Evolutionary conservation across 805 yeast species (phyloP).

Genomic region (Zygoascus bituminiphila): DNA sequence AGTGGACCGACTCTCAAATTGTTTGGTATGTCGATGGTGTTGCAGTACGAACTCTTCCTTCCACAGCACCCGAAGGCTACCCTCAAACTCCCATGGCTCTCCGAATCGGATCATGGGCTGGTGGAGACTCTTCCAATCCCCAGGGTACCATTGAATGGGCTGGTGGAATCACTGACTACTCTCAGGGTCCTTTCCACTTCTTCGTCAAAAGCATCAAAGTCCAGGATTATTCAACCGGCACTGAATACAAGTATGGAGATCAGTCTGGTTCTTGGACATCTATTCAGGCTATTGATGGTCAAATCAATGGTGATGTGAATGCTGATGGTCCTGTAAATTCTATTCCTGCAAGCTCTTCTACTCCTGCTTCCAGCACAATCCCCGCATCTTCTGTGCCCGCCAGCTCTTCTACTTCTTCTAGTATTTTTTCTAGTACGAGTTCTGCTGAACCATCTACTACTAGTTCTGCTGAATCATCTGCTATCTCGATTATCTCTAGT

Average conservation of each 20-base stretch:
- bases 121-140: slow-evolving; percentile 41
- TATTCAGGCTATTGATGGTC: slow-evolving; percentile 35
- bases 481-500: too few relatives aligned
- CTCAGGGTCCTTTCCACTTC: slow-evolving; percentile 47
- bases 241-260: slow-evolving; percentile 35
- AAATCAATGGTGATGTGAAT: slow-evolving; percentile 44
- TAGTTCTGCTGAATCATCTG: slow-evolving; percentile 1
- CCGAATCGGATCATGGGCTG: slow-evolving; percentile 50
- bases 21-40: slow-evolving; percentile 69
- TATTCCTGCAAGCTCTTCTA: slow-evolving; percentile 11
- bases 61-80: slow-evolving; percentile 54
- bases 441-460: slow-evolving; percentile 16
- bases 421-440: slow-evolving; percentile 10
- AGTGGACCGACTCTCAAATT: slow-evolving; percentile 64
- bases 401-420: slow-evolving; percentile 15
- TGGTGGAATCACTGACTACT: slow-evolving; percentile 51
- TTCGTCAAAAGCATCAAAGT: slow-evolving; percentile 49
- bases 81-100: slow-evolving; percentile 88
- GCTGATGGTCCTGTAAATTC: neutral
- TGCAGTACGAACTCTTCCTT: slow-evolving; percentile 53
- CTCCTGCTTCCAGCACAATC: slow-evolving; percentile 9
- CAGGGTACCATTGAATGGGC: slow-evolving; percentile 68
- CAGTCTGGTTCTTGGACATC: slow-evolving; percentile 34
- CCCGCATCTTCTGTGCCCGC: neutral
- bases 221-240: slow-evolving; percentile 47